Conservation (phyloP, 2,329 filamentous ascomycete species). For the Huntiella abstrusa region DNA sequence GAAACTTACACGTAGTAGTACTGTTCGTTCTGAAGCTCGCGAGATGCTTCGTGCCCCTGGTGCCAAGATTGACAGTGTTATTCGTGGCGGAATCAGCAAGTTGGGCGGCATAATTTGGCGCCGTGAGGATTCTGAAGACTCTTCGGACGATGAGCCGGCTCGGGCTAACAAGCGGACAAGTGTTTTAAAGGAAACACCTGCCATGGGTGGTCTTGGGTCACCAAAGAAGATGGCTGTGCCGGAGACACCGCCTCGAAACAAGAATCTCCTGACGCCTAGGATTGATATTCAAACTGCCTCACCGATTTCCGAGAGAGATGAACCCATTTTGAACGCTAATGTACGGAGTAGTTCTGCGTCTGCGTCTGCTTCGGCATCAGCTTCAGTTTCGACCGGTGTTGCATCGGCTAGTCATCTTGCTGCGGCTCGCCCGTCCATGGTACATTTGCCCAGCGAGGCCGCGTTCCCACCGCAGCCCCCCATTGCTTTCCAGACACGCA, state of each 20-base stretch:
- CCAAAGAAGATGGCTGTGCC: neutral
- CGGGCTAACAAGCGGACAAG: neutral
- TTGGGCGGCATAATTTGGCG: conserved; percentile 39
- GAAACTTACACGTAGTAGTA: neutral
- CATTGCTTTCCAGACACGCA: conserved; percentile 7
- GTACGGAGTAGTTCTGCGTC: too few relatives aligned
- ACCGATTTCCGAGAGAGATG: conserved; percentile 12
- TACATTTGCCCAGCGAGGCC: neutral
- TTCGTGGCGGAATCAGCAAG: conserved; percentile 39
- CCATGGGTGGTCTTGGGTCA: too few relatives aligned
- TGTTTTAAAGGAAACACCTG: neutral
- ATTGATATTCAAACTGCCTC: conserved; percentile 28
- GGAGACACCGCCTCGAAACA: too few relatives aligned
- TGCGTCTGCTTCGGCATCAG: too few relatives aligned
- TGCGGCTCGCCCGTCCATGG: too few relatives aligned
- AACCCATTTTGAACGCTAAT: too few relatives aligned
- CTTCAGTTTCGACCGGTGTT: too few relatives aligned
- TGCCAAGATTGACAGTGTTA: conserved; percentile 51
- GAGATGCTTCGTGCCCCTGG: conserved; percentile 48
- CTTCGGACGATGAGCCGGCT: conserved; percentile 23
- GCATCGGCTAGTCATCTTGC: too few relatives aligned
- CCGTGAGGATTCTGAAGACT: conserved; percentile 30
- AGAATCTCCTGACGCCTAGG: too few relatives aligned
- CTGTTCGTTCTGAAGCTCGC: conserved; percentile 35
- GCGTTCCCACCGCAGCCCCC: conserved; percentile 3